phyloP scores from a whole-genome alignment of 2,329 filamentous ascomycete genomes.

The Hypoxylon sp. region DNA sequence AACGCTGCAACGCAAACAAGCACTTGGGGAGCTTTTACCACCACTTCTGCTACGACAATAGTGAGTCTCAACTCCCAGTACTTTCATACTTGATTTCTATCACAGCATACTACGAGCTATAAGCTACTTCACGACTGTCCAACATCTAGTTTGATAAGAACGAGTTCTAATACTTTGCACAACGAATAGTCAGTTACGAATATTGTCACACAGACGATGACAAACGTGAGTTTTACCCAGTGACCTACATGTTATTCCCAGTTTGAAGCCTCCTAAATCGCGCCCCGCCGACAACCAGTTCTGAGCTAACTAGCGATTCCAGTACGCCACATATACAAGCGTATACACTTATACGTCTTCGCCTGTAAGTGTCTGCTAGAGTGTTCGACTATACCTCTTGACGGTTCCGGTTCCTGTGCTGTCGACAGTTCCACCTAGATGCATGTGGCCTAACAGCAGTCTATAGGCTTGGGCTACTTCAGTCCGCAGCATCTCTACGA shows the following conservation, averaged over 20 bases:
- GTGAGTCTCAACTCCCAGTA: conserved; percentile 4
- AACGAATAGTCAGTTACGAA: conserved; percentile 15
- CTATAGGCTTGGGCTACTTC: conserved; percentile 2
- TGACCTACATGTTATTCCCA: background rate
- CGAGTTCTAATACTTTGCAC: background rate
- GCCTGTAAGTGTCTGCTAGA: conserved; percentile 13
- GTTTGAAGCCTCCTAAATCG: background rate
- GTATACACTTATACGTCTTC: background rate
- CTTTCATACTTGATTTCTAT: background rate
- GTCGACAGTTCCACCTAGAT: background rate
- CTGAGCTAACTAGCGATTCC: conserved; percentile 9
- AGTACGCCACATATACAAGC: conserved; percentile 10
- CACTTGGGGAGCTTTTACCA: conserved; percentile 9
- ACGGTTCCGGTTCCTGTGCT: background rate
- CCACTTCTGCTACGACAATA: conserved; percentile 11
- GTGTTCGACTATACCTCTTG: background rate
- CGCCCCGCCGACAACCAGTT: background rate
- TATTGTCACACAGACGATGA: conserved; percentile 18
- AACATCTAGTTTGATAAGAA: background rate
- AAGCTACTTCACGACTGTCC: background rate
- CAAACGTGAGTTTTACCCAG: conserved; percentile 12
- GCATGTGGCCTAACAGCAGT: background rate
- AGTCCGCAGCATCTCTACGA: background rate
- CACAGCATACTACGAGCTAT: background rate
- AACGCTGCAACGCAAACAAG: conserved; percentile 6